Conservation (phyloP, 306 rosid species). For the Lathyrus aphaca region DNA sequence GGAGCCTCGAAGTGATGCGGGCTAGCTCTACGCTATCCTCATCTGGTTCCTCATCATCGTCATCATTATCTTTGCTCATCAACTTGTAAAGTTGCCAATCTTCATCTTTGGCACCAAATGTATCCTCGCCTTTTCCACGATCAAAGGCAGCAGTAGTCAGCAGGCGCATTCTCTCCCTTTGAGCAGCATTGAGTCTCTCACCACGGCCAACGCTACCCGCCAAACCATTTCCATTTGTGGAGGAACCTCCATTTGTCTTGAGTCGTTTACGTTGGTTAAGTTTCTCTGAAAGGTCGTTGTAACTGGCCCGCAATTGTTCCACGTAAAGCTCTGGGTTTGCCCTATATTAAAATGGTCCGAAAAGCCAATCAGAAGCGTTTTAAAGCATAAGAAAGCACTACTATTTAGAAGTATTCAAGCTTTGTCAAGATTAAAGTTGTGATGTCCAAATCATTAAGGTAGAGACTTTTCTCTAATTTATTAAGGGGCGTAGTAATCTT, state of each 20-base stretch:
- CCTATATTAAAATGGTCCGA: slow-evolving; percentile 42
- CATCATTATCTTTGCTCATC: slow-evolving; percentile 52
- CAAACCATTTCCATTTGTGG: slow-evolving; percentile 44
- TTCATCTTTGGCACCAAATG: slow-evolving; percentile 81
- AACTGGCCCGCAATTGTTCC: slow-evolving; percentile 72
- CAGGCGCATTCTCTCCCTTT: slow-evolving; percentile 98
- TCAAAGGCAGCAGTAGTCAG: slow-evolving; percentile 96
- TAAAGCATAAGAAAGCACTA: slow-evolving; percentile 23
- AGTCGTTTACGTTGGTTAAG: slow-evolving; percentile 47
- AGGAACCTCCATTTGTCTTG: slow-evolving; percentile 46
- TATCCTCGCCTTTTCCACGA: slow-evolving; percentile 91
- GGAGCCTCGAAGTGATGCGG: slow-evolving; percentile 77
- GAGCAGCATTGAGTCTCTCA: slow-evolving; percentile 90
- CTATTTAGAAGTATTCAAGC: slow-evolving; percentile 27
- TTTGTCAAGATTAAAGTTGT: slow-evolving; percentile 29
- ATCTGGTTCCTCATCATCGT: slow-evolving; percentile 70
- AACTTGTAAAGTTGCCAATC: slow-evolving; percentile 95
- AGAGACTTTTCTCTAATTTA: slow-evolving; percentile 8
- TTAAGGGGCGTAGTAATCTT: slow-evolving; percentile 2
- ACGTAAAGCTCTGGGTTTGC: slow-evolving; percentile 87
- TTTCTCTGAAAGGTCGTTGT: slow-evolving; percentile 74
- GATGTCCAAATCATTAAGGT: slow-evolving; percentile 15
- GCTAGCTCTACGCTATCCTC: slow-evolving; percentile 73
- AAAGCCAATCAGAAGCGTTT: slow-evolving; percentile 22
- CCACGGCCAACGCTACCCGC: slow-evolving; percentile 65